Evolutionary conservation across 768 basidiomycete species (phyloP), one percentile per base, ranked within the genome.

Genomic region (Calocera cornea): DNA sequence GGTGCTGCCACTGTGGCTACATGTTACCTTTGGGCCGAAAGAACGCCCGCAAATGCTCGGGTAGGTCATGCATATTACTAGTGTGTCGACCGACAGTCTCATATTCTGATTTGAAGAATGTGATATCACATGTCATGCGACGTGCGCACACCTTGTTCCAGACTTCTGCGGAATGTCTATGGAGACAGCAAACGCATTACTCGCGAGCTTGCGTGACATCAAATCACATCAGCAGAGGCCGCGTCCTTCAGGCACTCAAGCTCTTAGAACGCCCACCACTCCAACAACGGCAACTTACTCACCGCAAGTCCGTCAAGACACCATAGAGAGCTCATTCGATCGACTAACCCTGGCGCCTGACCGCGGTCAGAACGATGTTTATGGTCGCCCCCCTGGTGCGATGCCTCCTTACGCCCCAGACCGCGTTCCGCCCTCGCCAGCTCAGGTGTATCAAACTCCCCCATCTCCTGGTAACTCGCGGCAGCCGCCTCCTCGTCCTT

Each of bases 151-250:
- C 76, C 85, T 98, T 67, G 97, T 99, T 41, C 97, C 97, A 68
- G 95, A 99, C 78, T 98, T 99, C 78, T 99, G 97, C 74, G 97
- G 97, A 47, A 97, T 99, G 95, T 93, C 94, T 40, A 98, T 98
- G 95, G 95, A 97, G 78, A 95, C 92, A 40, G 95, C 97, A 63
- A 97, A 97, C 76, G 86, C 88, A 73, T 82, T 99, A 22, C 83
- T 99, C 64, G 86, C 88, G 64, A 89, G 94, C 76, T 87, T 91
- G 84, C 87, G 89, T 66, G 90, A 92, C 74, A 97, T 97, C 79
- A 95, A 97, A 72, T 63, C 74, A 12, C 76, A 77, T 17, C 73
- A 73, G 67, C 75, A 74, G 68, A 73, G 75, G 14, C 19, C 19
- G 54, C 73, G 74, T 0, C 65, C 66, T 1, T 65, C 66, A 2